phyloP scores from a whole-genome alignment of 139 green algal genomes.

The Trebouxia sp. region DNA sequence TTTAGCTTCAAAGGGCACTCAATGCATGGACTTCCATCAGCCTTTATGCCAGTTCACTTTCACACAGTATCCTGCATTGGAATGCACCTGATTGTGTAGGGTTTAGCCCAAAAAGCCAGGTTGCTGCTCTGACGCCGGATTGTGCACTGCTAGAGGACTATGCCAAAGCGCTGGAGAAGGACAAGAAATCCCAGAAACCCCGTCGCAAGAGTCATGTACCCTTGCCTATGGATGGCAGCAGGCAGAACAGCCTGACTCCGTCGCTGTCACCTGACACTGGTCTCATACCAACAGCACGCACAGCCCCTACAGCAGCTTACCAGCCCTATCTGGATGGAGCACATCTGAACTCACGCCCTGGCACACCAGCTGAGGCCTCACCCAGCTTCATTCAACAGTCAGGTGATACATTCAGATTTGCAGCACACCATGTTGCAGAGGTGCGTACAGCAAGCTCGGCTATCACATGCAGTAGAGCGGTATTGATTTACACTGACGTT shows the following conservation, averaged over 20 bases:
- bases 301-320: conserved; percentile 9
- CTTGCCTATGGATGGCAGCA: background rate
- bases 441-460: no score
- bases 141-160: conserved; percentile 49
- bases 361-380: background rate
- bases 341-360: conserved; percentile 14
- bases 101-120: no score
- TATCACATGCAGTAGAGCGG: no score
- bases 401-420: no score
- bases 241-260: background rate
- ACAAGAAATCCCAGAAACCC: conserved; percentile 24
- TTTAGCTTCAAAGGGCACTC: no score
- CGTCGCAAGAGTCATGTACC: conserved; percentile 13
- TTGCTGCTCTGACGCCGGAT: background rate
- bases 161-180: conserved; percentile 50
- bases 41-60: no score
- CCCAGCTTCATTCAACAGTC: background rate
- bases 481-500: no score
- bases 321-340: conserved; percentile 16
- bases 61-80: no score
- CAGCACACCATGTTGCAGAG: no score
- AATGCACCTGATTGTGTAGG: no score
- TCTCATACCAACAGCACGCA: conserved; percentile 7
- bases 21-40: no score
- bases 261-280: background rate